Percentiles rank a stretch among this genome's conserved stretches.
These are phyloP conservation scores for Fusarium tupiense DNA, from an alignment of 2,329 filamentous ascomycete species.

Conservation along the genomic window DNA sequence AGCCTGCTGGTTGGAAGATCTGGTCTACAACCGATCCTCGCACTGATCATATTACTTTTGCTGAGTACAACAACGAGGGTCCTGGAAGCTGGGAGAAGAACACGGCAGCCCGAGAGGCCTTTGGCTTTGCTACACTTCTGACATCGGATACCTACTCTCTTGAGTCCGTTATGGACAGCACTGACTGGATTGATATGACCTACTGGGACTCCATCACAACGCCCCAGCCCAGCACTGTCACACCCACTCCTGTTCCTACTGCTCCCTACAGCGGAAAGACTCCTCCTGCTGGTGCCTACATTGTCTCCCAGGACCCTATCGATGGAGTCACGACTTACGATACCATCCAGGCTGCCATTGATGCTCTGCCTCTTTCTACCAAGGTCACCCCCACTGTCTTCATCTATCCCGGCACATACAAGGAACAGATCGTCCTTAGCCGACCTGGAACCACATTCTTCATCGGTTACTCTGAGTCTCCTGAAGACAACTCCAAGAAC, in stretches of 20 bases:
- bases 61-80: conserved; percentile 69
- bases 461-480: conserved; percentile 39
- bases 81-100: conserved; percentile 41
- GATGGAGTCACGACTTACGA: conserved; percentile 14
- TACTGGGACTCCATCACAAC: conserved; percentile 38
- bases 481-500: conserved; percentile 38
- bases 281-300: conserved; percentile 41
- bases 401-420: conserved; percentile 38
- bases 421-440: conserved; percentile 35
- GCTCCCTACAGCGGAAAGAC: conserved; percentile 51
- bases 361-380: conserved; percentile 48
- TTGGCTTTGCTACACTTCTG: conserved; percentile 35
- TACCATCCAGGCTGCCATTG: conserved; percentile 48
- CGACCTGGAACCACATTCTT: conserved; percentile 26
- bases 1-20: conserved; percentile 50
- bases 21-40: conserved; percentile 66
- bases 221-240: conserved; percentile 14
- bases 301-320: conserved; percentile 36
- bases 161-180: conserved; percentile 32
- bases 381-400: conserved; percentile 43
- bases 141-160: conserved; percentile 33
- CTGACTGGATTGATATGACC: conserved; percentile 40
- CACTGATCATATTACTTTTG: conserved; percentile 65
- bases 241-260: conserved; percentile 32
- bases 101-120: conserved; percentile 19